Evolutionary conservation across 495 filamentous ascomycete species (phyloP).

Genomic region (Neurospora discreta): DNA sequence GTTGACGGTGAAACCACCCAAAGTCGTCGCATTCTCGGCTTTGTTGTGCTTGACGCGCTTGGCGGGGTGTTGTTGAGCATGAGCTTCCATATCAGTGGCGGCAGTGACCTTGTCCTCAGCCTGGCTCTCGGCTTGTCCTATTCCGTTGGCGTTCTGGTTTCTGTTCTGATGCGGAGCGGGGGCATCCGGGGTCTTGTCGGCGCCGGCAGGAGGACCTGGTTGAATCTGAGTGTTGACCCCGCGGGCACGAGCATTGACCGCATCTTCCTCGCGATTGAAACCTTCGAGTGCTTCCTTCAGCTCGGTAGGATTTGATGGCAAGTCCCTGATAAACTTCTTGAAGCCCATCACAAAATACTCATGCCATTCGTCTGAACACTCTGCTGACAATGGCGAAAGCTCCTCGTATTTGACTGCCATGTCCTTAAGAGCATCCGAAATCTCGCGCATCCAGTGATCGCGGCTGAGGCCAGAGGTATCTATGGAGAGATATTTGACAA

Average conservation of each 20-base stretch:
- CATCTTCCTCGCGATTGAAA: background rate
- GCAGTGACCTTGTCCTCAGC: background rate
- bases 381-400: background rate
- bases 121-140: background rate
- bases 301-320: background rate
- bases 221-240: background rate
- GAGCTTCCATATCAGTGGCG: background rate
- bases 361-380: too few species aligned
- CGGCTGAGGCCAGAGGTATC: too few species aligned
- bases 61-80: background rate
- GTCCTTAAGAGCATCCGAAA: background rate
- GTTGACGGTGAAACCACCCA: background rate
- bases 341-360: background rate
- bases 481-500: too few species aligned
- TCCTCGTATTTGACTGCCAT: background rate
- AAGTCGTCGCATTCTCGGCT: background rate
- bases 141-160: background rate
- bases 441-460: background rate
- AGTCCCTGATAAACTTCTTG: background rate
- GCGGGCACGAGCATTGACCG: background rate
- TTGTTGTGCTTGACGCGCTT: background rate
- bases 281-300: background rate
- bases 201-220: background rate
- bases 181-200: background rate
- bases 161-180: background rate